Base-by-base conservation (phyloP, 225 moss, liverwort and hornwort species). In the Ulota crispa region DNA sequence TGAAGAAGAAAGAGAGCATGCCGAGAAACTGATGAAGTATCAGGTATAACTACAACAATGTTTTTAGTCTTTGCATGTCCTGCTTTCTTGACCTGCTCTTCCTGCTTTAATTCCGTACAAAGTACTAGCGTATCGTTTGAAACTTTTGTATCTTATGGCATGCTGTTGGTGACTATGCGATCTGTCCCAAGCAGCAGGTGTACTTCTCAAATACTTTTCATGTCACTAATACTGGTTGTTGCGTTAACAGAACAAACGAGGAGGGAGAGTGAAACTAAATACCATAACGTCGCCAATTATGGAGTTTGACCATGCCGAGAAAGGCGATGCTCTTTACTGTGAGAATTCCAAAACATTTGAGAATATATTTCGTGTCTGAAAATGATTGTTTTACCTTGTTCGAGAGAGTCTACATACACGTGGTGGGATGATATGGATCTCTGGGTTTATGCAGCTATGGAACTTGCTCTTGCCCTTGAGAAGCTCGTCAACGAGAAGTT, bases 401-500 rank as follows among this genome's bases (percentile, higher is more conserved):
- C 31, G 20, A 23, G 18, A 64, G 47, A 69, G 55, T 31, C 21
- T 39, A 15, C n/a, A 10, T 37, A 20, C 24, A 74, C 47, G 15
- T 57, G 24, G 7, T 24, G 8, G 39, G 71, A 2, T 76, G 41
- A 80, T 26, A 75, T 21, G 36, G 63, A 80, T 72, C 24, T 72
- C 30, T 70, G 57, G 1, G 73, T 55, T 30, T 28, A 52, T 81
- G 50, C 90, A 95, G 98, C 95, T 23, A 99, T 99, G 98, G 98
- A 99, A 53, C 87, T 99, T 32, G 87, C 92, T 9, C 89, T 99
- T 20, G 83, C 93, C 1, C 84, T 99, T 55, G 98, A 99, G 90
- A 99, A 95, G 70, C 80, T 99, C 53, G 94, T 93, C 14, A 96
- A 93, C 70, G 98, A 99, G 78, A 99, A 99, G 83, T 85, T 99